A percentile compares a stretch with the other conserved stretches of the same genome.
Evolutionary conservation across 352 stramenopile genomes (phyloP).

Genomic region (Pythium diclinum): DNA sequence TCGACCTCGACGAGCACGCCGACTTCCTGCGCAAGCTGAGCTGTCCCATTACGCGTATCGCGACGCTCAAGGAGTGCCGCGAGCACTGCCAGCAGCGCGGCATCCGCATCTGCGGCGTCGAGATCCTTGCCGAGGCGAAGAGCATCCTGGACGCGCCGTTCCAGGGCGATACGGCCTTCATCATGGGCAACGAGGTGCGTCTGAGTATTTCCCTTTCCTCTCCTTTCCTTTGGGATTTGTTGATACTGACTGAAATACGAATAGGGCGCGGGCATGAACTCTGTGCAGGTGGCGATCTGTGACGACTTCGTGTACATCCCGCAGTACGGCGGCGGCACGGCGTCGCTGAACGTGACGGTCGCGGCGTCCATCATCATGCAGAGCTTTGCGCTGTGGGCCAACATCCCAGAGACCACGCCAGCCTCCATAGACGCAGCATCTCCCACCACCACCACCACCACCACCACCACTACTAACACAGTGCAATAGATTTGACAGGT

Average conservation of each 20-base stretch:
- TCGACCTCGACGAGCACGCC: constrained; percentile 56
- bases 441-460: neutral
- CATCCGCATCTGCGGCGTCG: constrained; percentile 91
- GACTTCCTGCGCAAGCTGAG: constrained; percentile 43
- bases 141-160: constrained; percentile 72
- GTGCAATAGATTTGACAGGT: constrained; percentile 4
- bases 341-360: constrained; percentile 95
- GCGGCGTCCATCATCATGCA: constrained; percentile 93
- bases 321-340: constrained; percentile 93
- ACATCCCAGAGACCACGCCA: constrained; percentile 28
- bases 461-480: neutral
- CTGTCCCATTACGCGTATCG: constrained; percentile 62
- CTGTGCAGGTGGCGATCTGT: constrained; percentile 90
- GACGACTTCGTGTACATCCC: constrained; percentile 94
- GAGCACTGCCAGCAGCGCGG: constrained; percentile 47
- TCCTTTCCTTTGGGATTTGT: neutral
- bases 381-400: constrained; percentile 79
- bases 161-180: constrained; percentile 87
- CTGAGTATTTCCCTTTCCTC: neutral
- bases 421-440: neutral
- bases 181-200: constrained; percentile 94
- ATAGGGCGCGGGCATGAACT: constrained; percentile 89
- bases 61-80: constrained; percentile 79
- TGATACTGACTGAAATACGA: neutral
- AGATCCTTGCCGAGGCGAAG: constrained; percentile 89